phyloP scores from a whole-genome alignment of 139 green algal species.

The Chlorella ohadii region DNA sequence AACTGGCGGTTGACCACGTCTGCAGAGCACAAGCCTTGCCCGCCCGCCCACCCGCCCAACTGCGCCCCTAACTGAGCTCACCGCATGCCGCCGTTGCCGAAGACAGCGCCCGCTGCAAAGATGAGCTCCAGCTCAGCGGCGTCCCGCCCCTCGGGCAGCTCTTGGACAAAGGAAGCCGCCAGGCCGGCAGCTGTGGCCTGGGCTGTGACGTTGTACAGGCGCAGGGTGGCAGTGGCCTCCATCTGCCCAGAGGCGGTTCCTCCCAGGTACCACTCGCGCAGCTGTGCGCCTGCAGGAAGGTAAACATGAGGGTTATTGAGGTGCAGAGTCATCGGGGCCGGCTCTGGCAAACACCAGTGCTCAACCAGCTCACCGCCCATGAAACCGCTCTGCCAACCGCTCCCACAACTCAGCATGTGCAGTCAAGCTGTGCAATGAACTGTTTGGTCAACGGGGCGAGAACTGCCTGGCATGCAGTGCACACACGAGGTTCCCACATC shows the following conservation, averaged over 20 bases:
- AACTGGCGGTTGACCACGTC: too few relatives aligned
- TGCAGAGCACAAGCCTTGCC: neutral
- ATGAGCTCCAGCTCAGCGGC: neutral
- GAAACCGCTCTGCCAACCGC: too few relatives aligned
- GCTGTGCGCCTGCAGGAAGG: neutral
- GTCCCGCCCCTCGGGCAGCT: neutral
- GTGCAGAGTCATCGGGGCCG: too few relatives aligned
- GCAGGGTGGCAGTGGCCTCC: neutral
- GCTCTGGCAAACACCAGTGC: too few relatives aligned
- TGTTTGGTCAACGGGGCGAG: too few relatives aligned
- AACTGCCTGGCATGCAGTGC: too few relatives aligned
- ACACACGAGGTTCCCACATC: too few relatives aligned
- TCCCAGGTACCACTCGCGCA: neutral
- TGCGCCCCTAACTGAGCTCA: neutral
- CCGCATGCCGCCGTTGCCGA: neutral
- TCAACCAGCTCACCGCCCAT: too few relatives aligned
- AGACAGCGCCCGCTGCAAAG: neutral
- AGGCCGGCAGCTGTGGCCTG: neutral
- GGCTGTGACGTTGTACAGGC: neutral
- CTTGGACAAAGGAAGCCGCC: neutral
- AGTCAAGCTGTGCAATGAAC: too few relatives aligned
- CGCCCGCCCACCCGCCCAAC: neutral
- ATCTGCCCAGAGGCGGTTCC: neutral
- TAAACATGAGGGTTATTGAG: too few relatives aligned
- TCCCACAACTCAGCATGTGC: too few relatives aligned